Evolutionary conservation across 345 rosid species (phyloP), one percentile per base, ranked within the genome.

Genomic region (Syzygium aromaticum): DNA sequence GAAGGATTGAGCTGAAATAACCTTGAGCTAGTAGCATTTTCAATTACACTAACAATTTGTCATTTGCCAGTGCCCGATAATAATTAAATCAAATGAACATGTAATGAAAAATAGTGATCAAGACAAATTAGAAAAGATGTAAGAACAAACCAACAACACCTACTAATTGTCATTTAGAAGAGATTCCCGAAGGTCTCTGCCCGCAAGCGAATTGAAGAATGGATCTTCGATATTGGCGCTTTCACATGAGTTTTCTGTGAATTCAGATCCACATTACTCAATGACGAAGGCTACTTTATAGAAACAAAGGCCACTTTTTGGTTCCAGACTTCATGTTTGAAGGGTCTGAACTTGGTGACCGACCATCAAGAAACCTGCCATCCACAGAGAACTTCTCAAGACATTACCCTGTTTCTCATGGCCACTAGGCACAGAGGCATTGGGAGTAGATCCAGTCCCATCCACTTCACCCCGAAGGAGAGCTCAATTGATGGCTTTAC

Each of bases 241-340:
- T 88, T 89, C 63, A 83, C 88, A 77, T 52, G 63, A 38, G 40
- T 54, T 56, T 86, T 89, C 88, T 88, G 91, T 3, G 53, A 51
- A 64, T 84, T 89, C 49, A 88, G 86, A 85, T 86, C 92, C n/a
- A n/a, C 86, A 63, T 61, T 61, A 61, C 73, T n/a, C 30, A 92
- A 90, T 30, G 90, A 86, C 16, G 86, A 90, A 78, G 90, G 93
- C 89, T 92, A 91, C 90, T 93, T 94, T 43, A 94, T 90, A 0
- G 94, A 91, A 86, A 94, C 89, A 88, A 94, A 96, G 30, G 98
- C 95, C 87, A 94, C 95, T 90, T 90, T 84, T 85, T 91, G 19
- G 91, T 57, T 85, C 40, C 77, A 30, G 38, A 64, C 40, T 30
- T 30, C 43, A 64, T 30, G 77, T 64, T 64, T 28, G 40, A 64